These are phyloP conservation scores for Malus asiatica DNA, from an alignment of 306 rosid species.

Conservation along the genomic window DNA sequence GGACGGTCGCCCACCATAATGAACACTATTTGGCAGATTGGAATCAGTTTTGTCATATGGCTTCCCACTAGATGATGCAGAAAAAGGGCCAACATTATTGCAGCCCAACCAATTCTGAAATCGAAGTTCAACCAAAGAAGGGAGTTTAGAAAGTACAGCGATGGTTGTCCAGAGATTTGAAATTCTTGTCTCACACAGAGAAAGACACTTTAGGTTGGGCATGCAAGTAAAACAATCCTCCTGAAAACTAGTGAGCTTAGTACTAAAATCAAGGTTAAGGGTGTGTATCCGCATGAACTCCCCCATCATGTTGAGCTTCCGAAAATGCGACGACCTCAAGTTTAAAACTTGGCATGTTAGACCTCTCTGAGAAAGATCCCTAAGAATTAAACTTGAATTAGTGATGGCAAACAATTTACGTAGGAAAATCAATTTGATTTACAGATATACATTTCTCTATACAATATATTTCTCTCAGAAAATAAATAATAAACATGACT, in stretches of 20 bases:
- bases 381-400: conserved; percentile 28
- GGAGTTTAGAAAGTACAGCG: conserved; percentile 71
- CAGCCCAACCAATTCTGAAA: conserved; percentile 66
- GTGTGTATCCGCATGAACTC: conserved; percentile 57
- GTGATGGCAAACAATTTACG: not conserved
- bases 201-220: conserved; percentile 71
- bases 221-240: conserved; percentile 70
- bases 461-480: not conserved
- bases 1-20: conserved; percentile 28
- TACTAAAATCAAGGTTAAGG: conserved; percentile 73
- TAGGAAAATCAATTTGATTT: too few relatives aligned
- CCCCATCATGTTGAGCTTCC: conserved; percentile 68
- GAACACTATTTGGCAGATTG: conserved; percentile 27
- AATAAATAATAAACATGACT: conserved; percentile 12
- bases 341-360: conserved; percentile 66
- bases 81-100: conserved; percentile 44
- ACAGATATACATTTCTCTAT: not conserved
- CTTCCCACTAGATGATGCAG: conserved; percentile 35
- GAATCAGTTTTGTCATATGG: conserved; percentile 30
- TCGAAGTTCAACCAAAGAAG: conserved; percentile 65
- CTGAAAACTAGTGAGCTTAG: conserved; percentile 51
- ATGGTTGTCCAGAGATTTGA: conserved; percentile 82
- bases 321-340: conserved; percentile 53
- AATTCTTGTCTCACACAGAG: conserved; percentile 73
- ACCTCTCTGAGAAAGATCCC: conserved; percentile 68